Evolutionary conservation across 1,139 yeast species (phyloP), one percentile per base, ranked within the genome.

Genomic region (Lizanozyma gosingica): DNA sequence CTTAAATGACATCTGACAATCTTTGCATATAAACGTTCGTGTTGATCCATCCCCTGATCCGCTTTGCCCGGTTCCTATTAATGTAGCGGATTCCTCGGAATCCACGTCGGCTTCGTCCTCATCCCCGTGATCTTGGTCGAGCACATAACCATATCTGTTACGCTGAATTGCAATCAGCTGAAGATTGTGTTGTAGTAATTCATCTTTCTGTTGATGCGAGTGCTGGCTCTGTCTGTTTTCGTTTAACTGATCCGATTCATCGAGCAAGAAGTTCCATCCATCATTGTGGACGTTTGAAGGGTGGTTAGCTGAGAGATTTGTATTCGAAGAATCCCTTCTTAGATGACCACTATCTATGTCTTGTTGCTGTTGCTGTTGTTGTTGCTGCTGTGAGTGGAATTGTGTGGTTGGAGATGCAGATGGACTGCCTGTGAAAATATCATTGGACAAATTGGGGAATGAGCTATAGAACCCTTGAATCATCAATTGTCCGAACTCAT

Each of bases 1-100:
- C 40, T 82, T 66, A 56, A 81, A 80, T 32, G 77, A 67, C 65
- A 78, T 65, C 3, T 66, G 53, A 54, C 87, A 80, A 45, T 66
- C 65, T 14, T 47, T 41, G 51, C 82, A 76, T 11, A 65, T 59
- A 47, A 65, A 74, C 42, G 65, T 68, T 33, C 74, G 54, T 14
- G 47, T 42, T 3, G 50, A 53, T 27, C 52, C 59, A 27, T 43
- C 34, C 16, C 40, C 15, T 17, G n/a, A 2, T 33, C 37, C 33
- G 15, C 37, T 32, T 41, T n/a, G n/a, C 6, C 29, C 44, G 29
- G 33, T 35, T 35, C 32, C 18, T 35, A 16, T 32, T 29, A 17
- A 14, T 37, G 36, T 41, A 38, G 33, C 29, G 6, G 29, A 22
- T 22, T 11, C 29, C 29, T 22, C 29, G 11, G 29, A 22, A 22